A percentile compares a stretch with the other conserved stretches of the same genome.
These are phyloP conservation scores for Quercus alba DNA, from an alignment of 306 rosid species.

Conservation along the genomic window DNA sequence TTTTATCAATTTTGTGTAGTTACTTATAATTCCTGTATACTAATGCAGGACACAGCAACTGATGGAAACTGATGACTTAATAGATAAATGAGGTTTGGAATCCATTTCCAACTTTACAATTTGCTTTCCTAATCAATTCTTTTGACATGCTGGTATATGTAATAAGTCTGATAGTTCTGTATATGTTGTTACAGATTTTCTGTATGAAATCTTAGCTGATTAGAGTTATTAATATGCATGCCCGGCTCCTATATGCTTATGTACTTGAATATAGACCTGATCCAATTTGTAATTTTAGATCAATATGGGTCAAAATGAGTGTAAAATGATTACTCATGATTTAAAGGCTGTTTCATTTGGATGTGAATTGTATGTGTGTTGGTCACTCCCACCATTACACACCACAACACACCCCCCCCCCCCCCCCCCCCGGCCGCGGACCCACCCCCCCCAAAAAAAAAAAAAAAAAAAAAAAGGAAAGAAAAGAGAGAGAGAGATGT, in stretches of 20 bases:
- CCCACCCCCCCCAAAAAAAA: no score
- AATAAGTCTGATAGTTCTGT: background rate
- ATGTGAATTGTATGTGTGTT: background rate
- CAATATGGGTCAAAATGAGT: background rate
- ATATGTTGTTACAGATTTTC: background rate
- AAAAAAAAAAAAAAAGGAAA: no score
- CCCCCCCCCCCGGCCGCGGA: no score
- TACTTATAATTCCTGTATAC: background rate
- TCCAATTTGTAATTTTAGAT: background rate
- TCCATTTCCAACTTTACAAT: background rate
- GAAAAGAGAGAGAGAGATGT: no score
- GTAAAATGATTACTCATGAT: background rate
- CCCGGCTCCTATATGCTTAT: background rate
- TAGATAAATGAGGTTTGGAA: conserved; percentile 29
- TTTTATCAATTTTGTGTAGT: background rate
- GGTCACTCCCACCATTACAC: no score
- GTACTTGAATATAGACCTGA: background rate
- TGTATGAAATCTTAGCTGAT: background rate
- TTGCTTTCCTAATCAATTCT: background rate
- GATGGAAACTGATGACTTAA: conserved; percentile 35
- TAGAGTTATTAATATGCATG: background rate
- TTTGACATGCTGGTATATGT: background rate
- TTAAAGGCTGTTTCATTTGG: background rate
- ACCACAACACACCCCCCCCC: no score
- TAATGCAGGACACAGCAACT: conserved; percentile 57